Conservation (phyloP, 805 yeast genomes). For the Tetrapisispora iriomotensis region DNA sequence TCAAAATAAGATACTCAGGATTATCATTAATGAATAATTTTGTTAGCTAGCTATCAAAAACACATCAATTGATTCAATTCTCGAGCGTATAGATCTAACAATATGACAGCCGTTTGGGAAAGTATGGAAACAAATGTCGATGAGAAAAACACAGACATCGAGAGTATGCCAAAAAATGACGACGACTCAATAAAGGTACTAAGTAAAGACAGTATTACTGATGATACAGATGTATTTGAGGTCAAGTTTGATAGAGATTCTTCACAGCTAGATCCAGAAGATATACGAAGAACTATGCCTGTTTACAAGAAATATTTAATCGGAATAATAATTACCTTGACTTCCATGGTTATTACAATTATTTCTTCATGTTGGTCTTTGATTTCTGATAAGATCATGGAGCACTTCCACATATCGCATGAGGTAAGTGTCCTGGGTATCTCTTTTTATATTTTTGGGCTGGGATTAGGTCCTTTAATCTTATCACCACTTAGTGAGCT, state of each 20-base stretch:
- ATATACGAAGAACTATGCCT: constrained; percentile 31
- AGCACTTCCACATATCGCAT: constrained; percentile 39
- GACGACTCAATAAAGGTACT: too few species aligned
- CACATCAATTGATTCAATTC: too few species aligned
- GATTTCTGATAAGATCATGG: constrained; percentile 43
- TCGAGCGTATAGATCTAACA: too few species aligned
- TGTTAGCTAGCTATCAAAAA: too few species aligned
- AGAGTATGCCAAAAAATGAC: too few species aligned
- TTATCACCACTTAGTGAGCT: constrained; percentile 62
- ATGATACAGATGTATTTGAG: constrained; percentile 12
- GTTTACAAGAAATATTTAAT: constrained; percentile 45
- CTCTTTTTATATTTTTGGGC: constrained; percentile 57
- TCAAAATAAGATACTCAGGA: too few species aligned
- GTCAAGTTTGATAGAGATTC: constrained; percentile 18
- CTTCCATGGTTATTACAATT: constrained; percentile 55
- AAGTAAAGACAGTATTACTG: too few species aligned
- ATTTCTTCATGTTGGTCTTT: constrained; percentile 63
- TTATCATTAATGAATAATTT: too few species aligned
- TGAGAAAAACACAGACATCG: too few species aligned
- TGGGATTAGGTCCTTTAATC: constrained; percentile 58
- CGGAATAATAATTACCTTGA: constrained; percentile 41
- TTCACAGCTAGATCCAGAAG: constrained; percentile 21
- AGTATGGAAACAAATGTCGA: too few species aligned
- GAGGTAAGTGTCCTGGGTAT: constrained; percentile 51
- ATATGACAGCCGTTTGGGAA: too few species aligned